Evolutionary conservation across 202 grass and related monocot genomes (phyloP), one percentile per base, ranked within the genome.

Genomic region (Zoysia matrella): DNA sequence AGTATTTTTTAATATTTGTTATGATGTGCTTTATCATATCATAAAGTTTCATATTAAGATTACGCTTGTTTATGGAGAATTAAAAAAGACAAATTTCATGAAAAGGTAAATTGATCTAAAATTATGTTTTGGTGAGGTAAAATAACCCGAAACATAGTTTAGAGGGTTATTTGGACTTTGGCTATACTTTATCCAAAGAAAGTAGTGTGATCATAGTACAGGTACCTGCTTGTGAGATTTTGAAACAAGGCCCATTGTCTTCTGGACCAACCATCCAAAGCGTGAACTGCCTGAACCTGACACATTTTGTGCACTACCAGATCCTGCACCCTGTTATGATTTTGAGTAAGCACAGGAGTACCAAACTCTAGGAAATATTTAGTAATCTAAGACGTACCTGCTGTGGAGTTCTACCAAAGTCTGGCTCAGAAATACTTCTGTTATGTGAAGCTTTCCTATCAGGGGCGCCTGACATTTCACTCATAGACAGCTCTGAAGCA

Each of bases 351-450:
- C 14, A 49, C 52, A 30, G 47, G 2, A 13, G 3, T 69, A 74
- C 10, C 11, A n/a, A 45, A 62, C 47, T 66, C 41, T 0, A 47
- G 8, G 71, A 65, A 60, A 42, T 10, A 57, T 13, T 50, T 4
- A 62, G 4, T 12, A 47, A 74, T 42, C 4, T 13, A 63, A 73
- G 9, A 51, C 14, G 30, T 51, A 98, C 95, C 86, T 93, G 82
- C 69, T 86, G 83, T 46, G 90, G 84, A 52, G 65, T 88, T 89
- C 56, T 87, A 54, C 83, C 89, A 54, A 98, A 93, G 74, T 95
- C 90, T 73, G 95, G 92, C 83, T 93, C 95, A 30, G 95, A 98
- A 83, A 93, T 73, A 88, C 92, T 98, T 85, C 90, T 90, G 75
- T 88, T 94, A 60, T 89, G 90, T 47, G 89, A 73, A 13, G 48